phyloP scores from a whole-genome alignment of 164 flowering plant genomes.

The Warburgia ugandensis region DNA sequence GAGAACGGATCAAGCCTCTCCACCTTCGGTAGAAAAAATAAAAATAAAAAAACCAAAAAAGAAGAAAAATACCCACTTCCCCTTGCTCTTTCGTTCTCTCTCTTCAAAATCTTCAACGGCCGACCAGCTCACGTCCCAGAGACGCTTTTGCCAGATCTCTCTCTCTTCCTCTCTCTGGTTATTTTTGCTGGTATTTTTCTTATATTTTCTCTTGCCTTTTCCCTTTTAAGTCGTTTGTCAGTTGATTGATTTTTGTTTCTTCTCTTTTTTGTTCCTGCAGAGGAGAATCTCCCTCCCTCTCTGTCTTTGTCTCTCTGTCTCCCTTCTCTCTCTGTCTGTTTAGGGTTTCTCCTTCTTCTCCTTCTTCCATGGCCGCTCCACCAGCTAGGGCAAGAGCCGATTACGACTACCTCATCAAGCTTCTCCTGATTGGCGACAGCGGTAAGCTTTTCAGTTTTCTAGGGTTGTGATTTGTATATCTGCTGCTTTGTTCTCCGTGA shows the following conservation, averaged over 20 bases:
- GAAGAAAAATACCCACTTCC: no score
- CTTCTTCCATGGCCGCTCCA: conserved; percentile 59
- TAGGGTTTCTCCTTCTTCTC: background rate
- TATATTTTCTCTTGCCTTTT: no score
- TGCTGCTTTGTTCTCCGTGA: background rate
- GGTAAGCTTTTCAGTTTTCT: conserved; percentile 26
- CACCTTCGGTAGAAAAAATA: no score
- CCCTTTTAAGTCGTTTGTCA: background rate
- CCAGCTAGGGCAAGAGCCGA: conserved; percentile 77
- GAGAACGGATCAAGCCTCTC: no score
- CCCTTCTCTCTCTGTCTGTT: background rate
- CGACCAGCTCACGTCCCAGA: conserved; percentile 5
- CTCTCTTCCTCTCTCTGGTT: background rate
- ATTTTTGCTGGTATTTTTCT: no score
- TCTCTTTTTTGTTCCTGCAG: background rate
- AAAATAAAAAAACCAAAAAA: no score
- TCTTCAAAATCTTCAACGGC: conserved; percentile 11
- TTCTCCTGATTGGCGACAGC: conserved; percentile 78
- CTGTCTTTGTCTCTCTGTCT: background rate
- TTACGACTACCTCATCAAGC: conserved; percentile 72
- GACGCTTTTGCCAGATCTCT: conserved; percentile 1
- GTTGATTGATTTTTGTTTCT: background rate
- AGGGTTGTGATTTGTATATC: background rate
- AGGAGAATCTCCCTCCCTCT: no score
- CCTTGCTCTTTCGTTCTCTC: no score